Percentiles rank a stretch among this genome's conserved stretches.
These are phyloP conservation scores for Fusarium tricinctum DNA, from an alignment of 2,329 filamentous ascomycete genomes.

Conservation along the genomic window DNA sequence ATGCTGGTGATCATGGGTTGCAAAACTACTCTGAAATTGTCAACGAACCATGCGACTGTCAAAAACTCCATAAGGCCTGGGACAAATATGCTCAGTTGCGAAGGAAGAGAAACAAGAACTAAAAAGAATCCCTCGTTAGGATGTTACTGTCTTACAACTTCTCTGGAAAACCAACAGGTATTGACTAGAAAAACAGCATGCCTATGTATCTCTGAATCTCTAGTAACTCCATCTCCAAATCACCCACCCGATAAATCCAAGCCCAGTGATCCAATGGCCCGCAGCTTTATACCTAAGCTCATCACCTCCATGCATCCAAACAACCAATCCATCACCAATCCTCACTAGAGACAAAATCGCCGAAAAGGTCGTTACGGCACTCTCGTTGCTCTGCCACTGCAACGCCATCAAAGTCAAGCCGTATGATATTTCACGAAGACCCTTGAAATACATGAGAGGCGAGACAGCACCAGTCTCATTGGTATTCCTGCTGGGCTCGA, in stretches of 20 bases:
- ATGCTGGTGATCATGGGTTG: too few relatives aligned
- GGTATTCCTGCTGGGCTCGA: slow-evolving; percentile 19
- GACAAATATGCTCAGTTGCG: too few relatives aligned
- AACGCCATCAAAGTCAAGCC: slow-evolving; percentile 50
- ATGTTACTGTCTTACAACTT: not conserved
- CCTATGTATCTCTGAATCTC: not conserved
- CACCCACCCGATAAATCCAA: slow-evolving; percentile 48
- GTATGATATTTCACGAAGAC: slow-evolving; percentile 53
- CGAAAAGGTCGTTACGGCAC: slow-evolving; percentile 50
- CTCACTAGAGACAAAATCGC: slow-evolving; percentile 50
- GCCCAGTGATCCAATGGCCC: slow-evolving; percentile 49
- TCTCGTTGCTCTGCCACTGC: slow-evolving; percentile 50
- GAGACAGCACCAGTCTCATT: slow-evolving; percentile 31
- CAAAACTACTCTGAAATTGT: too few relatives aligned
- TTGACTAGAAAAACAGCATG: too few relatives aligned
- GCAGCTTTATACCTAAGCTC: slow-evolving; percentile 39
- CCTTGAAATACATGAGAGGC: slow-evolving; percentile 55
- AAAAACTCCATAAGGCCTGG: too few relatives aligned
- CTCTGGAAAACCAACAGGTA: not conserved
- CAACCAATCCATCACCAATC: slow-evolving; percentile 52
- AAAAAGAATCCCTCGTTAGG: too few relatives aligned
- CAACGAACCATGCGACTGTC: too few relatives aligned
- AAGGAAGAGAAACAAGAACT: too few relatives aligned
- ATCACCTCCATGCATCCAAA: slow-evolving; percentile 52
- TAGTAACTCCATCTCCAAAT: slow-evolving; percentile 41